Evolutionary conservation across 225 moss, liverwort and hornwort species (phyloP).

Genomic region (Climacium dendroides): DNA sequence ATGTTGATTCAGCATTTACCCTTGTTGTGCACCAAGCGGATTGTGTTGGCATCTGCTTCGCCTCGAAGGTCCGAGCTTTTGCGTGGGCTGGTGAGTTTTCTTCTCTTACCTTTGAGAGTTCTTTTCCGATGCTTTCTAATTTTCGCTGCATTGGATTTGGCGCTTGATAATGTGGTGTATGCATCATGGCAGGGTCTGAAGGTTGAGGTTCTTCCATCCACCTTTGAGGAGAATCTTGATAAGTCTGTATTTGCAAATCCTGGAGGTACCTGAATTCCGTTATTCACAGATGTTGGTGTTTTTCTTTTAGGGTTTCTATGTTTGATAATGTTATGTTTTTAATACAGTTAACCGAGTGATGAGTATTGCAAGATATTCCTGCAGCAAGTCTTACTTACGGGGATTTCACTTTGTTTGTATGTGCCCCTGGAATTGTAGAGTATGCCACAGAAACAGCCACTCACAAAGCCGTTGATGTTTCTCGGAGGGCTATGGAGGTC

Average conservation of each 20-base stretch:
- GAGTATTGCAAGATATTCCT: background rate
- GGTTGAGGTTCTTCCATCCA: conserved; percentile 67
- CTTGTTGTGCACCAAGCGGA: conserved; percentile 65
- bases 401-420: background rate
- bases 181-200: conserved; percentile 56
- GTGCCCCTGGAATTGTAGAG: conserved; percentile 26
- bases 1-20: conserved; percentile 99
- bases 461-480: conserved; percentile 82
- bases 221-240: conserved; percentile 85
- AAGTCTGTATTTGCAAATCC: conserved; percentile 65
- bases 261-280: conserved; percentile 45
- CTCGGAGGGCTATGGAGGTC: conserved; percentile 30
- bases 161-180: background rate
- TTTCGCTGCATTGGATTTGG: background rate
- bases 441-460: conserved; percentile 84
- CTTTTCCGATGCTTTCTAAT: background rate
- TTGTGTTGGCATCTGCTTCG: conserved; percentile 89
- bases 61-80: conserved; percentile 91
- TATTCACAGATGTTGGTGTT: background rate
- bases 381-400: background rate
- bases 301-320: background rate
- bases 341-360: background rate
- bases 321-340: background rate
- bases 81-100: conserved; percentile 52
- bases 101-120: background rate